Evolutionary conservation across 345 rosid species (phyloP), one percentile per base, ranked within the genome.

Genomic region (Streptanthus diversifolius): DNA sequence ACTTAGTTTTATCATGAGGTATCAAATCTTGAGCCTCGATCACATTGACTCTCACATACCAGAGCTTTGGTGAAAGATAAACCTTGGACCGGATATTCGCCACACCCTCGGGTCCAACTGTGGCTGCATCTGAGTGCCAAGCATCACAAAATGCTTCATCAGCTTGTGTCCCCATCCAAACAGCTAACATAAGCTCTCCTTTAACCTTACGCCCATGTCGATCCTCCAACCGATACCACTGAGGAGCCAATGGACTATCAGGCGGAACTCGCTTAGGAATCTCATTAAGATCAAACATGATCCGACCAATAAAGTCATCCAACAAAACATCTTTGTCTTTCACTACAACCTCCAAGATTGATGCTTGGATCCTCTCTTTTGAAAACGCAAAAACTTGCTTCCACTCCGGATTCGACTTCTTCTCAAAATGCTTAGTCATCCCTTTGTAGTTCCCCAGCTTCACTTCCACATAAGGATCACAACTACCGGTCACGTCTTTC

Each of bases 101-200:
- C 58, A 91, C 85, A 8, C 84, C 86, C 21, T 83, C 92, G 3
- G 75, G 76, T 32, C 91, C 88, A 43, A 87, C 89, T 0, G 91
- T 75, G 54, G 89, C 93, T 15, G 99, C 99, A 84, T 95, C 98
- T 0, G 99, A 95, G 65, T 95, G 99, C 98, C 99, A 95, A 10
- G 98, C 93, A 65, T 95, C 96, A 1, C 96, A 86, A 63, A 93
- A 93, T 17, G 97, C 91, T 81, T 93, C 98, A 47, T 93, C 98
- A 0, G 98, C 98, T 79, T 91, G 99, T 57, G 99, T 95, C 62
- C 99, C 99, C 95, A 90, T 95, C 99, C 99, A 95, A 62, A 91
- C 91, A 33, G 99, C 99, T 66, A 95, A 77, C 99, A 95, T 95
- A 66, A 95, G 77, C 79, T 95, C 98, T 68, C 99, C 99, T 69